Evolutionary conservation across 2,329 filamentous ascomycete species (phyloP).

Genomic region (Cadophora luteo-olivacea): DNA sequence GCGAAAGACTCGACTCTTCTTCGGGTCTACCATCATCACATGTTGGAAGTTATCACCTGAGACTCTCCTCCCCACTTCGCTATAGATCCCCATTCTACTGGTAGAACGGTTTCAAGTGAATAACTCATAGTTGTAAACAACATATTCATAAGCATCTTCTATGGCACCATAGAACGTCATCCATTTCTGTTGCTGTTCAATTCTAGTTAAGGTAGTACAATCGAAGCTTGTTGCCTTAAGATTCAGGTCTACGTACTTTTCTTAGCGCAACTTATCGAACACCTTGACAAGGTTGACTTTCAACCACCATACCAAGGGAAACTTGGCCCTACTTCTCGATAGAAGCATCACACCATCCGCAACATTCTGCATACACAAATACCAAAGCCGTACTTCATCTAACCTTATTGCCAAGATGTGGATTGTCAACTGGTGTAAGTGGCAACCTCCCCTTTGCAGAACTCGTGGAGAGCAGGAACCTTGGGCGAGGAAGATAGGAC

Average conservation of each 20-base stretch:
- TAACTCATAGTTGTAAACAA: not conserved
- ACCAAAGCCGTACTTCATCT: conserved; percentile 12
- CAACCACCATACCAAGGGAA: conserved; percentile 3
- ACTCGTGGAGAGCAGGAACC: not conserved
- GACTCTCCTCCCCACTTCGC: not conserved
- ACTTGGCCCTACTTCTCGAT: conserved; percentile 13
- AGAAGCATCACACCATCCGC: conserved; percentile 5
- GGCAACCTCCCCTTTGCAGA: conserved; percentile 13
- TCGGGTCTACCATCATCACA: not conserved
- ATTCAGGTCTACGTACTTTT: not conserved
- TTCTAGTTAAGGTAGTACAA: not conserved
- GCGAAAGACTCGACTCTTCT: not conserved
- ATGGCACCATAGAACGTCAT: not conserved
- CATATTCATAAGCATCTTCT: not conserved
- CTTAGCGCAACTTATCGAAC: conserved; percentile 20
- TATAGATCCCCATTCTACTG: too few relatives aligned
- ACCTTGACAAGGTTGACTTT: conserved; percentile 22
- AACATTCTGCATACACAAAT: not conserved
- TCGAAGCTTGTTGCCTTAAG: conserved; percentile 4
- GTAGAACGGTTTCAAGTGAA: not conserved
- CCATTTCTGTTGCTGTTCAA: not conserved
- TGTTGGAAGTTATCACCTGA: not conserved
- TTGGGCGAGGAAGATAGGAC: not conserved
- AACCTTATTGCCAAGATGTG: conserved; percentile 65
- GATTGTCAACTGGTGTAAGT: conserved; percentile 95